Base-by-base conservation (phyloP, 495 filamentous ascomycete species). In the Trichoderma asperelloides region DNA sequence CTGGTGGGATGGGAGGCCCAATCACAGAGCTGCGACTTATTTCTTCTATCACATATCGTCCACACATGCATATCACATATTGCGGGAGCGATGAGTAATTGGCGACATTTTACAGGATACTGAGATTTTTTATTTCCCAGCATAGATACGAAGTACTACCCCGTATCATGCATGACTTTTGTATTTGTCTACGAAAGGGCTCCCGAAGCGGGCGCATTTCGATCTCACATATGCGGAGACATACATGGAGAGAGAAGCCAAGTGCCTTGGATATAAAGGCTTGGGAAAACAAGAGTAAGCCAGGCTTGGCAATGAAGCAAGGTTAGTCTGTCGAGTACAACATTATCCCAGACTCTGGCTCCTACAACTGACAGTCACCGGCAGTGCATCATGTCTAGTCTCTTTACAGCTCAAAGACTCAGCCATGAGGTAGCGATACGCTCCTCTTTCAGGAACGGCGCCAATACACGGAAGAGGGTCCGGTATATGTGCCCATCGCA, bases 1-100 rank as follows among this genome's bases (percentile, higher is more conserved):
- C 25, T 60, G 55, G 55, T 11, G 55, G 25, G 55, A 60, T 28
- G 28, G 4, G 11, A 30, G 55, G 18, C 9, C 71, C 55, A 60
- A 60, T 30, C 55, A 21, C 55, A 25, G 13, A 25, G 55, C 25
- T 16, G 55, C 16, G 16, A 60, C 27, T 25, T 13, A 18, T 60
- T 60, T 16, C 25, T 2, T 30, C 27, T 30, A 30, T 60, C 55
- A 60, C 55, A 60, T 60, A 30, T 37, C 55, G 28, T 60, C 6
- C 27, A 30, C 16, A 2, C 25, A 55, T 60, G 25, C 25, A 28
- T 25, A 5, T 21, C 47, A 51, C 33, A 47, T 11, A 16, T 28
- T 60, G 28, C 55, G 55, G 28, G 49, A 55, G 16, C 55, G 55
- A 30, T 30, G 55, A 60, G 55, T 47, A 47, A 47, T 47, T 47